These are phyloP conservation scores for Perkinsus olseni DNA, from an alignment of 169 alveolate species.

Conservation along the genomic window DNA sequence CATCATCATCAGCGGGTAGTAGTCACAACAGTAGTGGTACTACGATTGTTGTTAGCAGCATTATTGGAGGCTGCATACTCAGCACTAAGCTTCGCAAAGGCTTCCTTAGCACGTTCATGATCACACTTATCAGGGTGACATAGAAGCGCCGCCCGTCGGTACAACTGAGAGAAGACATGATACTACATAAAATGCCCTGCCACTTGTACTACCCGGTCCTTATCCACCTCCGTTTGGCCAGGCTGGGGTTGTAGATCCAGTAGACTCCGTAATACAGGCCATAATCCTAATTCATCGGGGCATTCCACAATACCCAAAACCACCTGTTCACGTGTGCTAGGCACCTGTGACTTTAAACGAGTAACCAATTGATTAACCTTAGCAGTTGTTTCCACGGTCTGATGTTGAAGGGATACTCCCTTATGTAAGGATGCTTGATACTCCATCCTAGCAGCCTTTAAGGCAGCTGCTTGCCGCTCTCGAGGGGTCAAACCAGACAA, in stretches of 20 bases:
- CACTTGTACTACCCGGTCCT: neutral
- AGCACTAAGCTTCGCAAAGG: neutral
- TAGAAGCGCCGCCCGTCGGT: neutral
- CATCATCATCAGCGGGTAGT: too few relatives aligned
- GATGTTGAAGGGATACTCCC: neutral
- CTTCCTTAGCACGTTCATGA: neutral
- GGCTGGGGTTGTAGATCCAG: neutral
- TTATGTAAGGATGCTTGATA: neutral
- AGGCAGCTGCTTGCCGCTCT: neutral
- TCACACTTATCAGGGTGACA: neutral
- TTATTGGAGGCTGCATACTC: neutral
- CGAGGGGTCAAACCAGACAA: neutral
- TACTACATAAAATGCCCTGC: too few relatives aligned
- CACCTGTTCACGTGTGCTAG: neutral
- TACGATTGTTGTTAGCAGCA: too few relatives aligned
- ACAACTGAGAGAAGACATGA: too few relatives aligned
- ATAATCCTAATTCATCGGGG: neutral
- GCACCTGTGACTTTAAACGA: neutral
- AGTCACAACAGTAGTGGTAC: too few relatives aligned
- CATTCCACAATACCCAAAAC: neutral
- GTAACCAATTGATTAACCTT: neutral
- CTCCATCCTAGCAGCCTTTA: neutral
- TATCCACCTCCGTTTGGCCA: neutral
- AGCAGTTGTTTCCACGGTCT: neutral
- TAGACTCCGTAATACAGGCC: neutral